phyloP scores from a whole-genome alignment of 2,329 filamentous ascomycete genomes.

The Juglanconis sp. region DNA sequence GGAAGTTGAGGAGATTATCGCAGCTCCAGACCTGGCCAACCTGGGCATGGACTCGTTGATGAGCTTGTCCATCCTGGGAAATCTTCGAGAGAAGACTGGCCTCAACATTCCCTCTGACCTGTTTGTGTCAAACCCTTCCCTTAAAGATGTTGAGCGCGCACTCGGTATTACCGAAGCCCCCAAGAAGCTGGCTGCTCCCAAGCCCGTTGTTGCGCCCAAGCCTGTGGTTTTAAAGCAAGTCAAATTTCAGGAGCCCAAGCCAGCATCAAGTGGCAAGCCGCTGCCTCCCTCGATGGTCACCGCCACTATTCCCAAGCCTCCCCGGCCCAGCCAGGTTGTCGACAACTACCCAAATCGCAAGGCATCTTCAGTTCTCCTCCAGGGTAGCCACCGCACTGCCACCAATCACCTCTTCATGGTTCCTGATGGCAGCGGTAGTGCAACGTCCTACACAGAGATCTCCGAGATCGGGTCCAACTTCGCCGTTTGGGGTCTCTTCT shows the following conservation, averaged over 20 bases:
- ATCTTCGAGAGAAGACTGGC: constrained; percentile 52
- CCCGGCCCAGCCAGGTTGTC: constrained; percentile 32
- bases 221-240: constrained; percentile 26
- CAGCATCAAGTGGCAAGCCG: constrained; percentile 19
- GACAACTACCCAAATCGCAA: constrained; percentile 49
- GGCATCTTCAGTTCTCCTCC: constrained; percentile 43
- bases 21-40: constrained; percentile 51
- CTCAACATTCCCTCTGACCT: constrained; percentile 57
- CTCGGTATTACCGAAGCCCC: constrained; percentile 51
- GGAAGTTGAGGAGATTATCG: constrained; percentile 60
- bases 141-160: constrained; percentile 63
- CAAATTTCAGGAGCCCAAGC: constrained; percentile 22
- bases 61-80: constrained; percentile 53
- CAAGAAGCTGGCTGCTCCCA: constrained; percentile 30
- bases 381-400: constrained; percentile 48
- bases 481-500: constrained; percentile 60
- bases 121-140: constrained; percentile 57
- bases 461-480: constrained; percentile 45
- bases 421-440: constrained; percentile 55
- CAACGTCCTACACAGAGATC: constrained; percentile 65
- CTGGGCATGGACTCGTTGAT: constrained; percentile 60
- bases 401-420: constrained; percentile 51
- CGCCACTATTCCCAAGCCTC: constrained; percentile 45
- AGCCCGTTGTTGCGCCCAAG: constrained; percentile 19
- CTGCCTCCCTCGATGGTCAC: constrained; percentile 24